Base-by-base conservation (phyloP, 2,329 filamentous ascomycete species). In the Cyphellophora europaea region DNA sequence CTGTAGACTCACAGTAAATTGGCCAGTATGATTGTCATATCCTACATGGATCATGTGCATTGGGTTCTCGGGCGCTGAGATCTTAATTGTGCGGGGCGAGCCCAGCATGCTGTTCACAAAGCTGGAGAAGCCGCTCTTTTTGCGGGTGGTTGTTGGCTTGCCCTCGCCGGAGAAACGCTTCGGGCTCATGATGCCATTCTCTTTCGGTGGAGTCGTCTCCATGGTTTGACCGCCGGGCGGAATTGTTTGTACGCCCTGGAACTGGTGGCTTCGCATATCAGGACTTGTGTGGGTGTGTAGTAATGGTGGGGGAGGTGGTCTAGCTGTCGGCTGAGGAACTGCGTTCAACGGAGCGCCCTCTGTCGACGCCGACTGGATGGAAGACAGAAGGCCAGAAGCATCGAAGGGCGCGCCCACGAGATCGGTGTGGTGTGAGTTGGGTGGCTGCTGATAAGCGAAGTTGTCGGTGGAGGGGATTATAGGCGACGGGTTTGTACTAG, bases 41-140 rank as follows among this genome's bases (percentile, higher is more conserved):
- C 89, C 89, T 47, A 98, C 91, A 61, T 98, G 91, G 38, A 89
- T 96, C 51, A 98, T 85, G 62, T 96, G 91, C 41, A 96, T 87
- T 32, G 91, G 91, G 53, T 98, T 96, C 61, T 94, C 88, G 36
- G 91, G 91, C 23, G 87, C 85, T n/a, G 91, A 96, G 52, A 98
- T 98, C 59, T 89, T 77, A 30, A 91, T 86, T 46, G 87, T 85
- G 60, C 88, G 84, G 35, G 84, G 87, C 21, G 87, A 89, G 47
- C 84, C 82, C 40, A 93, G 78, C 54, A 79, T 66, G 56, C 80
- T 89, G 57, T 79, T 89, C 67, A 94, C 79, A 53, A 93, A 87
- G 48, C 79, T 84, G 11, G 84, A 87, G 55, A 94, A 86, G 39
- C 84, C 86, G 33, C 82, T 83, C 66, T 93, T 93, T 66, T 93